Conservation (phyloP, 1,139 yeast genomes). For the Pichia sp. region DNA sequence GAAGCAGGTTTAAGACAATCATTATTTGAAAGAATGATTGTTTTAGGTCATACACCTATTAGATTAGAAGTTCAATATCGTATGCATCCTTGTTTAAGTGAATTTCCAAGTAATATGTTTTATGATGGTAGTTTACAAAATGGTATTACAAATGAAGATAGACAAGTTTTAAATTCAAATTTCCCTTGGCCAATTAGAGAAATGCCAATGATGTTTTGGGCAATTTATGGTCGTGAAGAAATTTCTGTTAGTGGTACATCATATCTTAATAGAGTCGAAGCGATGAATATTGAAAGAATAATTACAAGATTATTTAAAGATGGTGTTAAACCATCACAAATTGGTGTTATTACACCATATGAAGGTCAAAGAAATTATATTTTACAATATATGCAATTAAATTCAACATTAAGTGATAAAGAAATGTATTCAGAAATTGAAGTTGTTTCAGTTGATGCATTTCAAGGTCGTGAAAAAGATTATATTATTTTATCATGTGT, state of each 20-base stretch:
- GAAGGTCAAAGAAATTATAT: constrained; percentile 90
- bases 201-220: constrained; percentile 94
- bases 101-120: constrained; percentile 86
- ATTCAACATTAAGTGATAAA: constrained; percentile 58
- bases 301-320: constrained; percentile 69
- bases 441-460: constrained; percentile 90
- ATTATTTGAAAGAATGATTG: constrained; percentile 75
- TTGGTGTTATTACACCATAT: constrained; percentile 91
- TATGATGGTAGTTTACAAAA: constrained; percentile 90
- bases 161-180: constrained; percentile 47
- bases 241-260: constrained; percentile 78
- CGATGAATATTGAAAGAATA: constrained; percentile 80
- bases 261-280: constrained; percentile 83
- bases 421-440: constrained; percentile 69
- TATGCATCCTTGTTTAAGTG: constrained; percentile 87
- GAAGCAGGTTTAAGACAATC: constrained; percentile 85
- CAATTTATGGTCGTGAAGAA: constrained; percentile 84
- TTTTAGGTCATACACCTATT: constrained; percentile 81
- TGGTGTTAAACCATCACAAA: constrained; percentile 76
- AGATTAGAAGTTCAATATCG: constrained; percentile 89
- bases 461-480: constrained; percentile 95
- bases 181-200: constrained; percentile 90
- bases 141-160: constrained; percentile 75
- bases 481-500: constrained; percentile 86
- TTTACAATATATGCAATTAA: constrained; percentile 70